phyloP scores from a whole-genome alignment of 192 early-diverging fungal genomes.

The Phlyctochytrium arcticum region DNA sequence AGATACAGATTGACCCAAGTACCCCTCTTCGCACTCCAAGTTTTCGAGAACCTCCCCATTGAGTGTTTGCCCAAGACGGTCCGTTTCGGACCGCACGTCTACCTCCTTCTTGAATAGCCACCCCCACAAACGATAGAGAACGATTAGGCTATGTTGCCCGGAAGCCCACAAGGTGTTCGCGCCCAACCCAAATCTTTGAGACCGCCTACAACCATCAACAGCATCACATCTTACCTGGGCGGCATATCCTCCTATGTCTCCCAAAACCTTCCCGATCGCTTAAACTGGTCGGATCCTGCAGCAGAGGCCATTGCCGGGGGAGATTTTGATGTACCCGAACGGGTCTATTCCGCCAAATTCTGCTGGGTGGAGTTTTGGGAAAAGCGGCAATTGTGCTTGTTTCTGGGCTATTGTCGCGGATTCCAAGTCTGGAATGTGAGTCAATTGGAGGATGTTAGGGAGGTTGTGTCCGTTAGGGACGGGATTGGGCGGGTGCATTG shows the following conservation, averaged over 20 bases:
- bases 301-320: neutral
- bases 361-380: slow-evolving; percentile 11
- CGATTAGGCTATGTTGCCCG: slow-evolving; percentile 1
- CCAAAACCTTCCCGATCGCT: slow-evolving; percentile 55
- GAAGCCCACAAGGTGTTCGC: slow-evolving; percentile 5
- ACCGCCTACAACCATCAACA: slow-evolving; percentile 55
- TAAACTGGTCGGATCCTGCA: neutral
- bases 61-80: too few species aligned
- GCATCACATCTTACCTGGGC: slow-evolving; percentile 55
- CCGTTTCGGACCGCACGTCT: too few species aligned
- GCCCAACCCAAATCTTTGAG: slow-evolving; percentile 16
- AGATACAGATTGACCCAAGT: too few species aligned
- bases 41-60: too few species aligned
- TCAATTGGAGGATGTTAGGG: slow-evolving; percentile 60
- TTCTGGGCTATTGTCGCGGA: slow-evolving; percentile 67
- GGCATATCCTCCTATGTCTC: slow-evolving; percentile 63
- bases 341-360: slow-evolving; percentile 8
- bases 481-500: slow-evolving; percentile 42
- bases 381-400: slow-evolving; percentile 44
- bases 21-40: too few species aligned
- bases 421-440: slow-evolving; percentile 78
- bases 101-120: too few species aligned
- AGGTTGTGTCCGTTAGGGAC: slow-evolving; percentile 57
- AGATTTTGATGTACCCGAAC: neutral
- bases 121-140: too few species aligned